Evolutionary conservation across 805 yeast genomes (phyloP).

Genomic region (Ogataea trehaloabstinens): DNA sequence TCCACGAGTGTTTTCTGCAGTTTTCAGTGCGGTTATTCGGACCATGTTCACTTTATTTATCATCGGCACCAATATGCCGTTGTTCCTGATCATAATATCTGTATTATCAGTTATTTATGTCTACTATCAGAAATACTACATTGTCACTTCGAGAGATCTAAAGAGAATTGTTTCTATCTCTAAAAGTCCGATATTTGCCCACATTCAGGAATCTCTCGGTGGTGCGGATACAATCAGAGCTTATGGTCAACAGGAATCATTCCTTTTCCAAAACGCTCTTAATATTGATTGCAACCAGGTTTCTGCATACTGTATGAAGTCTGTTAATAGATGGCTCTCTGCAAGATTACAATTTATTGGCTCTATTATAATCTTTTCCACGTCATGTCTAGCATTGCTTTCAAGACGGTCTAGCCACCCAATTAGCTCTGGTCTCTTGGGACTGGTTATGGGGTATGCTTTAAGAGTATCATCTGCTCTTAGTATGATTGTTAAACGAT

Average conservation of each 20-base stretch:
- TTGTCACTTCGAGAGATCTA: conserved; percentile 71
- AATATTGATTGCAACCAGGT: conserved; percentile 49
- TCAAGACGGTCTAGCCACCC: conserved; percentile 39
- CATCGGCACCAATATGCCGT: conserved; percentile 54
- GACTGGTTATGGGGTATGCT: conserved; percentile 64
- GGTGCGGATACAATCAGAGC: conserved; percentile 83
- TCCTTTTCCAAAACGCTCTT: conserved; percentile 51
- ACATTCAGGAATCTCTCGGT: conserved; percentile 73
- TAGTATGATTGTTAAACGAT: conserved; percentile 54
- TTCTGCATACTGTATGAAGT: conserved; percentile 47
- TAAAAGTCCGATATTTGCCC: conserved; percentile 76
- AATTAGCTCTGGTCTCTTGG: conserved; percentile 58
- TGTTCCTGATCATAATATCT: conserved; percentile 46
- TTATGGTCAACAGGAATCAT: conserved; percentile 63
- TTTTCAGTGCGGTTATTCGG: conserved; percentile 43
- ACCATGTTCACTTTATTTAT: conserved; percentile 50
- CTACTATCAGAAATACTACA: conserved; percentile 69
- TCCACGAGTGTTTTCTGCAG: conserved; percentile 51
- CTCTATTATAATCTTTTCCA: conserved; percentile 48
- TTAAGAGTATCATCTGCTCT: conserved; percentile 53
- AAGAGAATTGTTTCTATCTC: conserved; percentile 70
- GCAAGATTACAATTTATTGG: conserved; percentile 62
- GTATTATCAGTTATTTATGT: conserved; percentile 54
- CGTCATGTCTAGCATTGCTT: conserved; percentile 46
- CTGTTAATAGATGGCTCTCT: conserved; percentile 65